Conservation (phyloP, 441 rosid species). For the Erysimum pusillum region DNA sequence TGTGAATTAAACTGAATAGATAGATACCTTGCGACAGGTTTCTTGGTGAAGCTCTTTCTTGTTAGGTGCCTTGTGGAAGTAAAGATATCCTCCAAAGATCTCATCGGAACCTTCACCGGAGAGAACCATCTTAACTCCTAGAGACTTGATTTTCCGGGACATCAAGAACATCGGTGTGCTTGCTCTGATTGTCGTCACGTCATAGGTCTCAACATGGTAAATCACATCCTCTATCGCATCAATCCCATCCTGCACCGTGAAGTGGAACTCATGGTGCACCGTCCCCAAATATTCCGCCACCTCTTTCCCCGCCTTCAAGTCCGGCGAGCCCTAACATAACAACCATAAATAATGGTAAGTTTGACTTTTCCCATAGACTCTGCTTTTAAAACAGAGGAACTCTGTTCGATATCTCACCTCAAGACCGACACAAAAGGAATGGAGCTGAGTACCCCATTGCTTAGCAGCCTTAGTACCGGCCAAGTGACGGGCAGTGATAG, state of each 20-base stretch:
- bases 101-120: slow-evolving; percentile 96
- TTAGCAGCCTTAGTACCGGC: slow-evolving; percentile 71
- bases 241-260: slow-evolving; percentile 92
- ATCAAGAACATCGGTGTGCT: slow-evolving; percentile 93
- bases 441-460: slow-evolving; percentile 85
- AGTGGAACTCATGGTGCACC: slow-evolving; percentile 89
- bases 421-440: slow-evolving; percentile 89
- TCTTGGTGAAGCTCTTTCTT: slow-evolving; percentile 85
- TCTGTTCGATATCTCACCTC: slow-evolving; percentile 60
- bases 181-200: slow-evolving; percentile 86
- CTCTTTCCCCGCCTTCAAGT: slow-evolving; percentile 83
- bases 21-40: slow-evolving; percentile 85
- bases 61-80: slow-evolving; percentile 93
- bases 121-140: slow-evolving; percentile 94
- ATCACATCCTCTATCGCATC: slow-evolving; percentile 93
- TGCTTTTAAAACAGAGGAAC: slow-evolving; percentile 6
- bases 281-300: slow-evolving; percentile 89
- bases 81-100: slow-evolving; percentile 90
- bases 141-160: slow-evolving; percentile 88
- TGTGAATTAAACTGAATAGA: not conserved
- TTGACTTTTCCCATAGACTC: not conserved
- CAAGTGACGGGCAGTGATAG: slow-evolving; percentile 81
- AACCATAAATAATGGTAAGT: not conserved
- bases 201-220: slow-evolving; percentile 87
- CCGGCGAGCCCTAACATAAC: slow-evolving; percentile 75